Base-by-base conservation (phyloP, 768 basidiomycete genomes). In the Clathrus columnatus region DNA sequence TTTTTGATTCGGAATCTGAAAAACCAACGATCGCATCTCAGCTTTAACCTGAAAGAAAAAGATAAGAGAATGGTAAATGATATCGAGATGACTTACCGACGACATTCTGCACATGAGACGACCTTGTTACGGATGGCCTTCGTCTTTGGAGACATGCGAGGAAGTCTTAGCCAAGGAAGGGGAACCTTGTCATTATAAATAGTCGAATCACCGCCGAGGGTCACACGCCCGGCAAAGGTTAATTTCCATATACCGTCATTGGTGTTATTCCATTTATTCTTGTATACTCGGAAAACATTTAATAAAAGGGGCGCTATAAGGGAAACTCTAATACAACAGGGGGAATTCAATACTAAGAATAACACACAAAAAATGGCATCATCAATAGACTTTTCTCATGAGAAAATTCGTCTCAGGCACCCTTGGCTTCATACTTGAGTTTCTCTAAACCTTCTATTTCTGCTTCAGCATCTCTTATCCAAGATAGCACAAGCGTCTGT, bases 11-110 rank as follows among this genome's bases (percentile, higher is more conserved):
- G 28, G n/a, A 21, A 24, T 18, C 24, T 7, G 6, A 32, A 16
- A n/a, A 29, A 47, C 53, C 7, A 18, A 54, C 77, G 76, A 63
- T 85, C 83, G 60, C 84, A 86, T 28, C 78, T 75, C 43, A 86
- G 70, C 65, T 86, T 85, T 42, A 85, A 72, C 45, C 83, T 74
- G n/a, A 59, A 20, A 10, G 28, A 24, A 23, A 45, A 26, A 48
- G 27, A 36, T 20, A 29, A 21, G 47, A 55, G 16, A 17, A 26
- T 24, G 21, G 21, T 28, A 16, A 30, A 18, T 16, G 41, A 14
- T n/a, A 20, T 14, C 16, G 42, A 18, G 5, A 36, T 20, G 14
- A 57, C 69, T 32, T 54, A 70, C 72, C 72, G 67, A 61, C 69
- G 64, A 58, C 69, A 72, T 60, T 73, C 73, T 0, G 71, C 70